phyloP scores from a whole-genome alignment of 129 eudicot species.

The Sambucus nigra region DNA sequence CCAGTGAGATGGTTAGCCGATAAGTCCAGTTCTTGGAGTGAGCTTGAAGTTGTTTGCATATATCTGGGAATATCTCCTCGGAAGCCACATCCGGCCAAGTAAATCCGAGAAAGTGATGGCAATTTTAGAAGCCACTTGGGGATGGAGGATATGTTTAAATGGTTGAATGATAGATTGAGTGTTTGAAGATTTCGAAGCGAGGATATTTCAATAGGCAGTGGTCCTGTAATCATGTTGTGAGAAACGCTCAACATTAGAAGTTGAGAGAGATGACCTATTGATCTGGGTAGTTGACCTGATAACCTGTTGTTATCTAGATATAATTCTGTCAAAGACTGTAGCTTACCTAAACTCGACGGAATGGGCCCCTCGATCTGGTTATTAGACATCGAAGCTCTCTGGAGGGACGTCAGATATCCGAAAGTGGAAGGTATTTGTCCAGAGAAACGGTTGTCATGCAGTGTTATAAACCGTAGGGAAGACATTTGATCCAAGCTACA shows the following conservation, averaged over 20 bases:
- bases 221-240: constrained; percentile 29
- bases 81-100: constrained; percentile 31
- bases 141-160: constrained; percentile 17
- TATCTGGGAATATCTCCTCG: constrained; percentile 16
- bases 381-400: constrained; percentile 28
- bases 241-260: constrained; percentile 21
- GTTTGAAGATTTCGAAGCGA: constrained; percentile 30
- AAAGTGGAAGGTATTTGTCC: constrained; percentile 28
- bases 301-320: constrained; percentile 24
- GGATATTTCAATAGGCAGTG: constrained; percentile 26
- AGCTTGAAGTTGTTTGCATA: background rate
- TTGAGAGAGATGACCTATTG: constrained; percentile 21
- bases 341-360: constrained; percentile 27
- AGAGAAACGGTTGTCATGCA: constrained; percentile 24
- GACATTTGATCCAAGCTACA: constrained; percentile 14
- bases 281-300: constrained; percentile 26
- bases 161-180: constrained; percentile 33
- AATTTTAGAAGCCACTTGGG: constrained; percentile 28
- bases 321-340: constrained; percentile 15
- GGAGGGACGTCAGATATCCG: constrained; percentile 23
- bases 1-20: constrained; percentile 25
- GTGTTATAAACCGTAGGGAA: constrained; percentile 22
- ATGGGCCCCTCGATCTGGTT: constrained; percentile 28
- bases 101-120: constrained; percentile 24
- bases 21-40: constrained; percentile 28